Conservation (phyloP, 163 green algal species). For the Chlamydomonas reinhardtii region DNA sequence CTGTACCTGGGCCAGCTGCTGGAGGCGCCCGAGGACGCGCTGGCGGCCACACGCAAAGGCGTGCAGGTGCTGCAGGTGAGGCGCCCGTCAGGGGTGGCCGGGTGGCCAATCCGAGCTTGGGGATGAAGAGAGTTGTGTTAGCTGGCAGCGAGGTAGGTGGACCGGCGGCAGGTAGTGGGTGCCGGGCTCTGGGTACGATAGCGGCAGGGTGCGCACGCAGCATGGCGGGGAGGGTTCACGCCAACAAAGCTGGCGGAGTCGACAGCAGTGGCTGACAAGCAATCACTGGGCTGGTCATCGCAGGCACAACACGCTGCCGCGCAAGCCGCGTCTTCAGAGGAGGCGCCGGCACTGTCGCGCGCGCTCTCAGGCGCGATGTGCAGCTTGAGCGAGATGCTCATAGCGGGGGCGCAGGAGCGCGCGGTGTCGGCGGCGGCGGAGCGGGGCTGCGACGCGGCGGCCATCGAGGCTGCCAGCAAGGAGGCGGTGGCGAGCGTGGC, state of each 20-base stretch:
- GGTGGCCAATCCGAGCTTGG: not conserved
- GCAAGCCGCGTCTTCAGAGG: not conserved
- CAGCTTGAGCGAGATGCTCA: slow-evolving; percentile 78
- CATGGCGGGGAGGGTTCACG: not conserved
- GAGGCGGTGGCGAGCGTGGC: slow-evolving; percentile 37
- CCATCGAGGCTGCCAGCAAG: too few species aligned
- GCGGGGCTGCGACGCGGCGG: not conserved
- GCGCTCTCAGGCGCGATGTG: slow-evolving; percentile 77
- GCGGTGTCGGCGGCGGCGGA: not conserved
- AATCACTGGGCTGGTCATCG: too few species aligned
- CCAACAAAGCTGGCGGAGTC: too few species aligned
- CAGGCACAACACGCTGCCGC: slow-evolving; percentile 54
- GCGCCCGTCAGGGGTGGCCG: not conserved
- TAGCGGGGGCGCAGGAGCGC: slow-evolving; percentile 32
- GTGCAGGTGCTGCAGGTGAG: slow-evolving; percentile 60
- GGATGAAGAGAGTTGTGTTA: not conserved
- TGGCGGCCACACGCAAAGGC: slow-evolving; percentile 40
- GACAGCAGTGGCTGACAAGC: too few species aligned
- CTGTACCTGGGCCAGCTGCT: slow-evolving; percentile 80
- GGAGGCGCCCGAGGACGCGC: slow-evolving; percentile 3
- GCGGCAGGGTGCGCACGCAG: too few species aligned
- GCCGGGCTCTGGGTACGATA: too few species aligned
- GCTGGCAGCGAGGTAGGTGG: not conserved
- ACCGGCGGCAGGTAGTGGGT: too few species aligned
- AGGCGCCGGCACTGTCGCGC: slow-evolving; percentile 34